Conservation (phyloP, 2,329 filamentous ascomycete genomes). For the Sporothrix variecibatus region DNA sequence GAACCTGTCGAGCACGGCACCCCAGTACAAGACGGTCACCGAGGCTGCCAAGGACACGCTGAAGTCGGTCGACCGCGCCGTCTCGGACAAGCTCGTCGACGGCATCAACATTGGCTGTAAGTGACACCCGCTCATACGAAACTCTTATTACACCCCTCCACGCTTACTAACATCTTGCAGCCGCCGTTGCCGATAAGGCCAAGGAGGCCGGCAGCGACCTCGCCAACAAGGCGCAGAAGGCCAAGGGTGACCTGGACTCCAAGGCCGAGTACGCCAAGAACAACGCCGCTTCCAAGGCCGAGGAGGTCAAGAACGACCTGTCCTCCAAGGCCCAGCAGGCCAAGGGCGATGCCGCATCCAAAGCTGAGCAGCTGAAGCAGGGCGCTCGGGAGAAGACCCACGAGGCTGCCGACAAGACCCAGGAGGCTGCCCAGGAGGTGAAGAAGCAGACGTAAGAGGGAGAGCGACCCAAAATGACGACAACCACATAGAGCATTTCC, state of each 20-base stretch:
- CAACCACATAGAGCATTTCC: neutral
- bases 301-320: constrained; percentile 41
- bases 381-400: constrained; percentile 46
- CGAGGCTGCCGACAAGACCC: constrained; percentile 46
- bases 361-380: constrained; percentile 41
- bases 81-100: constrained; percentile 63
- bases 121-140: neutral
- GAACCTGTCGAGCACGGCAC: constrained; percentile 15
- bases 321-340: constrained; percentile 50
- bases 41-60: constrained; percentile 57
- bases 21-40: constrained; percentile 43
- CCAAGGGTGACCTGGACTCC: constrained; percentile 35
- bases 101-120: constrained; percentile 61
- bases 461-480: too few relatives aligned
- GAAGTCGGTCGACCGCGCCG: constrained; percentile 60
- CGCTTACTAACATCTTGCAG: constrained; percentile 33
- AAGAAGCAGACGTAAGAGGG: constrained; percentile 33
- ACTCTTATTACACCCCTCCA: too few relatives aligned
- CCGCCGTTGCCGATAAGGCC: constrained; percentile 46
- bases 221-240: constrained; percentile 39
- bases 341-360: constrained; percentile 30
- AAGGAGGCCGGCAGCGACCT: constrained; percentile 48
- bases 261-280: constrained; percentile 50
- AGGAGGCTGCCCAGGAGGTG: constrained; percentile 47
- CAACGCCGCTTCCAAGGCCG: constrained; percentile 36